phyloP scores from a whole-genome alignment of 2,329 filamentous ascomycete genomes.

The Penicillium glabrum region DNA sequence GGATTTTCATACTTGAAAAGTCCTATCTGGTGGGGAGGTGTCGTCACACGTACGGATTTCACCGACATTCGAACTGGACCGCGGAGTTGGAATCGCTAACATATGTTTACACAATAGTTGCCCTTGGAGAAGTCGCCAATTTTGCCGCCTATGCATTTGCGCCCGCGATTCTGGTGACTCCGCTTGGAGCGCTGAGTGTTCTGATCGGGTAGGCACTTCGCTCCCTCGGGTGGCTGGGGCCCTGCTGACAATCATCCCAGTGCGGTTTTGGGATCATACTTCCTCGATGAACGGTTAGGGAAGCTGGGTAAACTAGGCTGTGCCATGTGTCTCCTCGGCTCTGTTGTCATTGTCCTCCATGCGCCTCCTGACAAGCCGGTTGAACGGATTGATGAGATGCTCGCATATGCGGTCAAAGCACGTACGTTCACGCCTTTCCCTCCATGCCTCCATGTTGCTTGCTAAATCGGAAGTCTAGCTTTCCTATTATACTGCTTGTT shows the following conservation, averaged over 20 bases:
- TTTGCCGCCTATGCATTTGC: slow-evolving; percentile 98
- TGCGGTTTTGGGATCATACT: slow-evolving; percentile 91
- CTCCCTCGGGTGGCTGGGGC: not conserved
- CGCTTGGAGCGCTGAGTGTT: slow-evolving; percentile 88
- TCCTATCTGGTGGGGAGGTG: slow-evolving; percentile 97
- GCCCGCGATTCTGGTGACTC: slow-evolving; percentile 96
- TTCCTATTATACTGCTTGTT: slow-evolving; percentile 83
- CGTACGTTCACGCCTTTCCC: slow-evolving; percentile 55
- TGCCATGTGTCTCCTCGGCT: slow-evolving; percentile 92
- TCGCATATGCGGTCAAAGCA: slow-evolving; percentile 85
- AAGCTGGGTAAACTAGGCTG: slow-evolving; percentile 89
- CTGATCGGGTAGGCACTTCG: slow-evolving; percentile 67
- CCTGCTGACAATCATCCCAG: slow-evolving; percentile 42
- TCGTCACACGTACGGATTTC: slow-evolving; percentile 71
- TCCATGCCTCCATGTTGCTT: not conserved
- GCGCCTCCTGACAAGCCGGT: slow-evolving; percentile 93
- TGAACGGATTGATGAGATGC: slow-evolving; percentile 84
- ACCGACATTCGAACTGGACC: slow-evolving; percentile 8
- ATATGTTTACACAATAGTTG: slow-evolving; percentile 58
- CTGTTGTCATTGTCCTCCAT: slow-evolving; percentile 95
- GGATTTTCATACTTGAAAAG: slow-evolving; percentile 92
- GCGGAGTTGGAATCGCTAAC: slow-evolving; percentile 23
- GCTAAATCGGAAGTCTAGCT: slow-evolving; percentile 52
- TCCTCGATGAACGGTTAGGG: slow-evolving; percentile 87
- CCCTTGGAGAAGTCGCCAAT: slow-evolving; percentile 90